These are phyloP conservation scores for Wakefieldia striispora DNA, from an alignment of 768 basidiomycete genomes.

Conservation along the genomic window DNA sequence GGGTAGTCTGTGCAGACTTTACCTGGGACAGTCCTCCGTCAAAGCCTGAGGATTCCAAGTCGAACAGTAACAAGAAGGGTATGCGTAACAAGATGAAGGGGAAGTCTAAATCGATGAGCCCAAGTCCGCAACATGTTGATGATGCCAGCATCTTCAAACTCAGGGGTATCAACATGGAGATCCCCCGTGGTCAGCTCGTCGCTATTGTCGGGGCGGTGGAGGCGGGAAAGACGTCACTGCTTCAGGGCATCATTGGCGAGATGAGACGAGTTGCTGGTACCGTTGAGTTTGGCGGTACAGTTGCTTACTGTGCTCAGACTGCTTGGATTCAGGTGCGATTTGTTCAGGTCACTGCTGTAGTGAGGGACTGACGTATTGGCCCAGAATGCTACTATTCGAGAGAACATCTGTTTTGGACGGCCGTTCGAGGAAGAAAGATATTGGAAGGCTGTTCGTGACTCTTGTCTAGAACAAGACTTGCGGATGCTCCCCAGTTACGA, in stretches of 20 bases:
- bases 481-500: constrained; percentile 77
- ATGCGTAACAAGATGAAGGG: constrained; percentile 8
- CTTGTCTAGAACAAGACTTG: constrained; percentile 79
- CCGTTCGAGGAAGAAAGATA: constrained; percentile 80
- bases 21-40: constrained; percentile 82
- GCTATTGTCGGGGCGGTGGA: constrained; percentile 82
- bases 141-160: constrained; percentile 57
- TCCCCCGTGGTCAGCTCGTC: constrained; percentile 75
- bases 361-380: background rate
- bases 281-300: constrained; percentile 69
- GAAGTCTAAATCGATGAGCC: constrained; percentile 13
- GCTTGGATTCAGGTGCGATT: constrained; percentile 80
- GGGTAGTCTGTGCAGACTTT: constrained; percentile 69
- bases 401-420: constrained; percentile 87
- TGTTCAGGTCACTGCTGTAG: background rate
- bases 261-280: constrained; percentile 71
- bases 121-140: constrained; percentile 34
- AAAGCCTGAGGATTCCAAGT: constrained; percentile 36
- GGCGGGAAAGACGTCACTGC: constrained; percentile 53
- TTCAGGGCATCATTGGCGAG: constrained; percentile 78
- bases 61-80: constrained; percentile 1
- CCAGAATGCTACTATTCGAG: constrained; percentile 79
- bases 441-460: constrained; percentile 74
- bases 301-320: constrained; percentile 82
- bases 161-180: constrained; percentile 56